Evolutionary conservation across 2,329 filamentous ascomycete genomes (phyloP).

Genomic region (Ophiocordyceps camponoti-saundersi): DNA sequence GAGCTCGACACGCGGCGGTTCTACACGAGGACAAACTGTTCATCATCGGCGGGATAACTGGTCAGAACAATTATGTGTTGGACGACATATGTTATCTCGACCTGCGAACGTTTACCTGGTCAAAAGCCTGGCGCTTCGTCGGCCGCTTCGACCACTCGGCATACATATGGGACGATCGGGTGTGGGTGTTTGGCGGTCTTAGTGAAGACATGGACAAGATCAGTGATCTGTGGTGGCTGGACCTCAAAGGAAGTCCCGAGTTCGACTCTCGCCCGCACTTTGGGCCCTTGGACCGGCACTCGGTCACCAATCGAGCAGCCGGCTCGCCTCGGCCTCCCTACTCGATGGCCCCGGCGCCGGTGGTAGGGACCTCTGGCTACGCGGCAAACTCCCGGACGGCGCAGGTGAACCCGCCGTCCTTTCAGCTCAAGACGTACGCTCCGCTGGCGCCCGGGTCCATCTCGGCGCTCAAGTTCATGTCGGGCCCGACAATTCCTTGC

Average conservation of each 20-base stretch:
- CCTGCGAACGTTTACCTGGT: conserved; percentile 96
- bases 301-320: conserved; percentile 20
- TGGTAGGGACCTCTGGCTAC: conserved; percentile 44
- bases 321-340: conserved; percentile 36
- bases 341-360: conserved; percentile 28
- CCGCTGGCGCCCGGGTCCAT: conserved; percentile 80
- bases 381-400: conserved; percentile 51
- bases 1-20: conserved; percentile 84
- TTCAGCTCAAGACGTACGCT: conserved; percentile 54
- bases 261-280: conserved; percentile 54
- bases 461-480: conserved; percentile 73
- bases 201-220: conserved; percentile 95
- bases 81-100: conserved; percentile 96
- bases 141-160: conserved; percentile 88
- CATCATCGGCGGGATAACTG: conserved; percentile 88
- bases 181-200: conserved; percentile 93
- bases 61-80: conserved; percentile 77
- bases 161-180: conserved; percentile 77
- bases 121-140: conserved; percentile 87
- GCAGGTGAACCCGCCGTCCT: conserved; percentile 49
- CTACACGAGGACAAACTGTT: conserved; percentile 95
- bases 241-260: conserved; percentile 77
- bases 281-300: conserved; percentile 31
- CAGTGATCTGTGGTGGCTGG: conserved; percentile 93
- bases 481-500: conserved; percentile 65